Evolutionary conservation across 2,329 filamentous ascomycete species (phyloP), one percentile per base, ranked within the genome.

Genomic region (Aureobasidium mangrovei): DNA sequence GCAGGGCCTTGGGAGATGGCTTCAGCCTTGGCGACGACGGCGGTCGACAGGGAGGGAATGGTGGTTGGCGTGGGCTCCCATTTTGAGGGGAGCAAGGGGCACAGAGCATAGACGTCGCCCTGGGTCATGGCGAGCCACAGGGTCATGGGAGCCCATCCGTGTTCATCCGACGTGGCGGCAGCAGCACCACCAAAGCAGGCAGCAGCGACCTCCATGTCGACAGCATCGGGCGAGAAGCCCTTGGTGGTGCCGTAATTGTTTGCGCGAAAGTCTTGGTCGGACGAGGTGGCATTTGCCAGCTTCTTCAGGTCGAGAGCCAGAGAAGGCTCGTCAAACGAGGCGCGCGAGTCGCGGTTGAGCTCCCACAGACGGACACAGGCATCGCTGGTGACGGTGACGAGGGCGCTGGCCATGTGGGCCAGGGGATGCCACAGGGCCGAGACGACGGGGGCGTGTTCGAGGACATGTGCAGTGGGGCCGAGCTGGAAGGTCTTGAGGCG

Each of bases 71-170:
- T 59, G 62, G 70, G 83, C 27, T 87, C 82, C 90, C 91, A 97
- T 62, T 85, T 88, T 49, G 83, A 83, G 0, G 93, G 93, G 32
- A 98, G 75, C 39, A 98, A 77, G 1, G 93, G 93, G 65, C 91
- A 96, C 7, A 98, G 74, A 1, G 91, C 91, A 65, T 98, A 98
- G 4, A 97, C 80, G 65, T 96, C 91, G 3, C 93, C 93, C 57
- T 89, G 86, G 36, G 83, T 82, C 86, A 96, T 98, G n/a, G 91
- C 90, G 49, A 97, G 75, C 88, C 91, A 98, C 8, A 98, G 76
- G 0, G 93, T 97, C 87, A 96, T 96, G 7, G 91, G 83, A 6
- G 90, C 87, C 93, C 93, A 98, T 2, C 79, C 79, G 63, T 81
- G 75, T 59, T 83, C 79, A 36, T 77, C 78, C 53, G 78, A 74